Base-by-base conservation (phyloP, 1,284 basidiomycete genomes). In the Mycosarcoma mackinlayi region DNA sequence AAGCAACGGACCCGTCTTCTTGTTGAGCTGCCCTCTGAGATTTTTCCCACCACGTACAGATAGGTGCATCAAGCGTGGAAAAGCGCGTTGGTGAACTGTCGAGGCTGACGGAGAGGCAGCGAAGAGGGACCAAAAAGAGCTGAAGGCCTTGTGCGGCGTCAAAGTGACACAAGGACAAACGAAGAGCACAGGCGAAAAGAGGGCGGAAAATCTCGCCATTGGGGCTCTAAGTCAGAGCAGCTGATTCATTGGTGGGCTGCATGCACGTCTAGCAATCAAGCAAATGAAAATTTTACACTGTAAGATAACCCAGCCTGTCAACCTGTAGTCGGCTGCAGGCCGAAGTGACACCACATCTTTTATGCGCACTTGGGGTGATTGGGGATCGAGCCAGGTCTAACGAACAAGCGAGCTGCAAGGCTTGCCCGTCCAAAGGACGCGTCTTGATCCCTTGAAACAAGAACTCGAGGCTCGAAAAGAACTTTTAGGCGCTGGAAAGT, bases 31-130 rank as follows among this genome's bases (percentile, higher is more conserved):
- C 37, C 5, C 37, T 9, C n/a, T 14, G 14, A 8, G 3, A 3
- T 31, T 30, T 40, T 50, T 50, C 47, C 47, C 47, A 48, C 35
- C 47, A 39, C 31, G 27, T 49, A 49, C 47, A 49, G 48, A 13
- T 33, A 33, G 38, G 35, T 38, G 47, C 35, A 49, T n/a, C 25
- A 28, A 11, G 16, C 6, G 34, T 24, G 34, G 27, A 24, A 8
- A 10, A 31, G n/a, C 11, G 33, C 11, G 7, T 6, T 30, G 28
- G 28, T 31, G 8, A 31, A 31, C 7, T 8, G 13, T 8, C 30
- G 30, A 31, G 30, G 30, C 8, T 31, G 30, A 31, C 24, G 16
- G 28, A 5, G 14, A 13, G 18, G 28, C 18, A 44, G 14, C 1
- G 19, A 11, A 44, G 9, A 38, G 19, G 30, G 30, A 7, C 8